phyloP scores from a whole-genome alignment of 371 early-diverging fungal species.

The Mucor plumbeus region DNA sequence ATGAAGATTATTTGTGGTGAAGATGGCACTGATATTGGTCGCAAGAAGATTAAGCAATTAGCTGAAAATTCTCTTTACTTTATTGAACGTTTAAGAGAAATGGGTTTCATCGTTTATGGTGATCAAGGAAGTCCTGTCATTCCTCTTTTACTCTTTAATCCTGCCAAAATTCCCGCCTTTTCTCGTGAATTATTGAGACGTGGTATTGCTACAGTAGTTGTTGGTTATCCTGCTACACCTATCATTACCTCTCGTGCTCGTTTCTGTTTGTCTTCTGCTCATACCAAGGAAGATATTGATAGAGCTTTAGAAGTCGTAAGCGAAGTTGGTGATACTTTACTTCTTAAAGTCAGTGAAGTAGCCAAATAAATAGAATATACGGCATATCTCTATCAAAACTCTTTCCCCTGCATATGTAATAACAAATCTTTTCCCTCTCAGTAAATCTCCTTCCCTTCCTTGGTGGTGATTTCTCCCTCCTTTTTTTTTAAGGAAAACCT shows the following conservation, averaged over 20 bases:
- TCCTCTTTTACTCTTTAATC: constrained; percentile 96
- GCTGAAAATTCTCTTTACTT: constrained; percentile 92
- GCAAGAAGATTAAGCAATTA: constrained; percentile 81
- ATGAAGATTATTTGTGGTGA: constrained; percentile 77
- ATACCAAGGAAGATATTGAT: constrained; percentile 95
- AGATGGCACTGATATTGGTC: constrained; percentile 85
- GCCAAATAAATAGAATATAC: constrained; percentile 9
- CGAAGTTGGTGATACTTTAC: constrained; percentile 69
- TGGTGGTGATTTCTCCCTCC: neutral
- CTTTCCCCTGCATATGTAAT: neutral
- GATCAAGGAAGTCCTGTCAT: constrained; percentile 95
- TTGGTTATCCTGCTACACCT: constrained; percentile 98
- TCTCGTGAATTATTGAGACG: constrained; percentile 90
- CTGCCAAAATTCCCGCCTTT: constrained; percentile 98
- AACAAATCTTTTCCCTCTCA: neutral
- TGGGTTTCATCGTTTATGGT: constrained; percentile 98
- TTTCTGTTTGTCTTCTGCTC: constrained; percentile 97
- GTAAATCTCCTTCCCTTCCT: neutral
- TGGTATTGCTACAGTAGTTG: constrained; percentile 97
- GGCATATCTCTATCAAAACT: constrained; percentile 1
- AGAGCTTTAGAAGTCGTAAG: constrained; percentile 63
- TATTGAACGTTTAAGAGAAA: constrained; percentile 75
- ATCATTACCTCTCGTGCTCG: constrained; percentile 97
- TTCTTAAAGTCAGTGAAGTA: constrained; percentile 49
- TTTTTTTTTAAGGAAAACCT: neutral